Base-by-base conservation (phyloP, 1,139 yeast species). In the Taphrina pruni region DNA sequence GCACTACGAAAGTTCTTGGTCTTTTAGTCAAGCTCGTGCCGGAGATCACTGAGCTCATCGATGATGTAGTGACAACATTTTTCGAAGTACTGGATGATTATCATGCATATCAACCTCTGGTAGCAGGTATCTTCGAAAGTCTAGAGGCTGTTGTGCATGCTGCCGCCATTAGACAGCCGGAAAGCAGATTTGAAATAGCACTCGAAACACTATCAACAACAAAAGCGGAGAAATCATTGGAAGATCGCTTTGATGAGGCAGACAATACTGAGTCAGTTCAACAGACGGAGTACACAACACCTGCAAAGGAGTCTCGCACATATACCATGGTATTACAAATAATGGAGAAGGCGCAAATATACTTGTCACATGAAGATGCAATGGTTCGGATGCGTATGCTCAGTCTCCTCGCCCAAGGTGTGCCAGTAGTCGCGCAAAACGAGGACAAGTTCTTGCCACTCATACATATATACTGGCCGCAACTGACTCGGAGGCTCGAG, bases 1-100 rank as follows among this genome's bases (percentile, higher is more conserved):
- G 91, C 48, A 83, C 91, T 0, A 87, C 96, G 0, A 86, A 87
- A 0, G 86, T 91, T 1, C 79, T 92, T 41, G 81, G 88, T 67
- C 87, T 90, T 6, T 78, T 92, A 51, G 81, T 90, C 26, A 85
- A 83, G 73, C 81, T 92, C 43, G 88, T 93, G 0, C 97, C 97
- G 0, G 79, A 84, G 12, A 80, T 91, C 38, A 80, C 92, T 7
- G 85, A 86, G 57, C 90, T 86, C 70, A 81, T 93, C 70, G 85
- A 82, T 68, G 98, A 93, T 77, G 81, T 93, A 0, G 80, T 93
- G 8, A 84, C 86, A 48, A 86, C 92, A 12, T 83, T 91, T 73
- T 90, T 94, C 77, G 86, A 87, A 11, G 79, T 92, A 45, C 81
- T 94, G 64, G 98, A 94, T 77, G 82, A 87, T 56, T 93, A 88